A percentile compares a stretch with the other conserved stretches of the same genome.
phyloP scores from a whole-genome alignment of 257 asterid species.

The Solanum chiquidenum region DNA sequence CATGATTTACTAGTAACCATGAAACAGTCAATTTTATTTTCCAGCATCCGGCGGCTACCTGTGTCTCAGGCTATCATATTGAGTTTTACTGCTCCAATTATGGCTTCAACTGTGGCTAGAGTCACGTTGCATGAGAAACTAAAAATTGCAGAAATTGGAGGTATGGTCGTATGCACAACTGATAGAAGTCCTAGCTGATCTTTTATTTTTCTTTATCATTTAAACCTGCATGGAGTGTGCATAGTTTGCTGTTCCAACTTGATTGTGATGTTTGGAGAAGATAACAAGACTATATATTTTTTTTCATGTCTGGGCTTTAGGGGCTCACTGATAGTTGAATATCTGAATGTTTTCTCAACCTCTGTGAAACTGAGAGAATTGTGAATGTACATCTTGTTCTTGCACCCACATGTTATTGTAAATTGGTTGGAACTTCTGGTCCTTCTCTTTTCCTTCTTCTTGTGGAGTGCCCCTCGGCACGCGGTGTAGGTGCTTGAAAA shows the following conservation, averaged over 20 bases:
- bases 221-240: background rate
- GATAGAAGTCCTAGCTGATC: background rate
- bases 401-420: background rate
- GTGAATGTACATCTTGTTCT: background rate
- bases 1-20: slow-evolving; percentile 16
- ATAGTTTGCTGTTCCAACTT: background rate
- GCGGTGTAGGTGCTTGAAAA: background rate
- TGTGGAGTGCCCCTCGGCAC: background rate
- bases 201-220: background rate
- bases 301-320: background rate
- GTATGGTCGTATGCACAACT: slow-evolving; percentile 7
- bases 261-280: background rate
- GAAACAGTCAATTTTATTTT: slow-evolving; percentile 13
- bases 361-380: background rate
- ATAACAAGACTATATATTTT: background rate
- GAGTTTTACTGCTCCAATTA: slow-evolving; percentile 29
- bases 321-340: background rate
- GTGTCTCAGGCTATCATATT: slow-evolving; percentile 22
- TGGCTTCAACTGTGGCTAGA: slow-evolving; percentile 28
- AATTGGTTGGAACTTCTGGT: background rate
- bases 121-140: slow-evolving; percentile 26
- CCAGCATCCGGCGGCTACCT: slow-evolving; percentile 31
- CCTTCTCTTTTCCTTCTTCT: background rate
- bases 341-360: background rate
- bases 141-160: slow-evolving; percentile 28